Percentiles rank a stretch among this genome's conserved stretches.
Conservation (phyloP, 345 rosid genomes). For the Murraya koenigii region DNA sequence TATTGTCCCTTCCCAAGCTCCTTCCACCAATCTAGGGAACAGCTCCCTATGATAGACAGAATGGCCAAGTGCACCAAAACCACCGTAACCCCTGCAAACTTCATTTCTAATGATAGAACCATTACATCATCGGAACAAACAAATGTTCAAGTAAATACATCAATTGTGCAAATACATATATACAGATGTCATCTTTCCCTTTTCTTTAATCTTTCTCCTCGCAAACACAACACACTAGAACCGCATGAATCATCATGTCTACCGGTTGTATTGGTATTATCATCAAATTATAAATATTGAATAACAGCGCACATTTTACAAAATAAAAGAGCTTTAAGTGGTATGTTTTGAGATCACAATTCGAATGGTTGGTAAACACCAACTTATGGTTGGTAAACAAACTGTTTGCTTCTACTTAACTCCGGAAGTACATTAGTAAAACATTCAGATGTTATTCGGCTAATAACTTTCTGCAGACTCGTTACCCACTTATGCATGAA, state of each 20-base stretch:
- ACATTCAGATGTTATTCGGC: too few relatives aligned
- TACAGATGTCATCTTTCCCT: not conserved
- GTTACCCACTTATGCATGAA: not conserved
- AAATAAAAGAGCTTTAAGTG: not conserved
- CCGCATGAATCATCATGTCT: not conserved
- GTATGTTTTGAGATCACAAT: not conserved
- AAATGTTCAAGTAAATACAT: not conserved
- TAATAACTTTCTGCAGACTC: not conserved
- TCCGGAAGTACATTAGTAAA: not conserved
- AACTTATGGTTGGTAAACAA: not conserved
- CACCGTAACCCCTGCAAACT: conserved; percentile 93
- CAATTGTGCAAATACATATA: not conserved
- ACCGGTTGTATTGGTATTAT: not conserved
- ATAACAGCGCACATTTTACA: not conserved
- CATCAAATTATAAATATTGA: not conserved
- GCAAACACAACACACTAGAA: not conserved
- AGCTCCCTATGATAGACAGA: conserved; percentile 81
- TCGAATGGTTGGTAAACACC: not conserved
- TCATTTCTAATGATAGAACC: conserved; percentile 34
- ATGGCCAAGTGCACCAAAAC: conserved; percentile 97
- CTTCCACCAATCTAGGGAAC: conserved; percentile 75
- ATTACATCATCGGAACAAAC: conserved; percentile 16
- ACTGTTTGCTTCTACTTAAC: not conserved
- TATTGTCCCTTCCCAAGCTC: conserved; percentile 54
- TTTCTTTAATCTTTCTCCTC: not conserved